Base-by-base conservation (phyloP, 2,329 filamentous ascomycete species). In the Dactylonectria estremocensis region DNA sequence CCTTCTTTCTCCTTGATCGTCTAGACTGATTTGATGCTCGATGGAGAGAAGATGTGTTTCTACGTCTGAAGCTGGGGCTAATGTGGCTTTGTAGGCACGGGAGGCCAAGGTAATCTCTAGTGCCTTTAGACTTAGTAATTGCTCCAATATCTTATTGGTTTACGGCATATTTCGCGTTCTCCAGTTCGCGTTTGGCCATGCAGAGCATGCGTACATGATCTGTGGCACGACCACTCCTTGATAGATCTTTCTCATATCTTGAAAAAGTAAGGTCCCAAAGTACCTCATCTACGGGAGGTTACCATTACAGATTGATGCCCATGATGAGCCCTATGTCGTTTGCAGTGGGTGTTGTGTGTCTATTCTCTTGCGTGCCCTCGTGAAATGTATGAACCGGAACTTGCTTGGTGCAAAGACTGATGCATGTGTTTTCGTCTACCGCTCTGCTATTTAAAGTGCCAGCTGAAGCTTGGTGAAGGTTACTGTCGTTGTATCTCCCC, bases 1-100 rank as follows among this genome's bases (percentile, higher is more conserved):
- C n/a, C n/a, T 62, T 56, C 24, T n/a, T n/a, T n/a, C n/a, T n/a
- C n/a, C n/a, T n/a, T n/a, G n/a, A n/a, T n/a, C n/a, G n/a, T n/a
- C n/a, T n/a, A n/a, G n/a, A n/a, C 20, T 24, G 35, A 62, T 62
- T 24, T 56, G 37, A n/a, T 62, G 13, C 20, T 61, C 37, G 50
- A 64, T 31, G 8, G 53, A 45, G 10, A 64, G 53, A n/a, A 64
- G 53, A 43, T 64, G 53, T 40, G 24, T 63, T 56, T 50, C 40
- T 28, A 63, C 56, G 22, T 56, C 31, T n/a, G 49, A 35, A 28
- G 61, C 61, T 20, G 52, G 40, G 43, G 48, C 53, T 31, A 28
- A 57, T 11, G 45, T 64, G 14, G 53, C 53, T 50, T 45, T 57
- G 14, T 40, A 64, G n/a, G 52, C 61, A 24, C 61, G 2, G 33